These are phyloP conservation scores for Saturnispora sekii DNA, from an alignment of 805 yeast genomes.

Conservation along the genomic window DNA sequence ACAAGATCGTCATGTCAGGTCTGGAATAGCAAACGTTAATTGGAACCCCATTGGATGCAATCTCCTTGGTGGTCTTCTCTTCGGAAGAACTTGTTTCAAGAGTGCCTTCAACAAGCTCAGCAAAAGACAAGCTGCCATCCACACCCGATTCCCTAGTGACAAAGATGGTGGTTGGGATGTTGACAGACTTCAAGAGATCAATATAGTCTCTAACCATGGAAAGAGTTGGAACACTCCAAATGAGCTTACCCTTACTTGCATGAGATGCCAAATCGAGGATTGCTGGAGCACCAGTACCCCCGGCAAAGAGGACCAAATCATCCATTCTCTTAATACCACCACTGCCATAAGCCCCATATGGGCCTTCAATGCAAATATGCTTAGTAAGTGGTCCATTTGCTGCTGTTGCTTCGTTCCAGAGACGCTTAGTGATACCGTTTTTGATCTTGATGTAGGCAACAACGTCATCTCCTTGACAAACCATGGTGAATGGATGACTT, in stretches of 20 bases:
- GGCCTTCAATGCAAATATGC: constrained; percentile 48
- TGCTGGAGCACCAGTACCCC: constrained; percentile 66
- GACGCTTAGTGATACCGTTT: constrained; percentile 41
- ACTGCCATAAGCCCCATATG: constrained; percentile 44
- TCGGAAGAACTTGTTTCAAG: constrained; percentile 8
- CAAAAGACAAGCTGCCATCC: not conserved
- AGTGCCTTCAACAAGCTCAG: too few species aligned
- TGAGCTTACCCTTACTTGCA: constrained; percentile 31
- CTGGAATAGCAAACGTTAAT: constrained; percentile 22
- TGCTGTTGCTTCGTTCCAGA: constrained; percentile 25
- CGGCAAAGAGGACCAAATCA: constrained; percentile 48
- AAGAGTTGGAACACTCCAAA: constrained; percentile 51
- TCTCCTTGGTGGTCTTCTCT: constrained; percentile 7
- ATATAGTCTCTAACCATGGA: constrained; percentile 36
- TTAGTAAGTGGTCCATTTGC: not conserved
- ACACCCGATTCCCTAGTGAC: constrained; percentile 27
- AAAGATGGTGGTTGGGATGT: constrained; percentile 26
- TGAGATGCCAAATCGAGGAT: constrained; percentile 30
- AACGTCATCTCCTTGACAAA: constrained; percentile 30
- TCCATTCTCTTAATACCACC: constrained; percentile 40
- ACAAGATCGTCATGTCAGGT: constrained; percentile 29
- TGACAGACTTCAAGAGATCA: constrained; percentile 20
- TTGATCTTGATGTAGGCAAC: constrained; percentile 37
- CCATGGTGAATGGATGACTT: constrained; percentile 61
- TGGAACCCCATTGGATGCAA: constrained; percentile 8